phyloP scores from a whole-genome alignment of 345 rosid species.

The Orychophragmus violaceus region DNA sequence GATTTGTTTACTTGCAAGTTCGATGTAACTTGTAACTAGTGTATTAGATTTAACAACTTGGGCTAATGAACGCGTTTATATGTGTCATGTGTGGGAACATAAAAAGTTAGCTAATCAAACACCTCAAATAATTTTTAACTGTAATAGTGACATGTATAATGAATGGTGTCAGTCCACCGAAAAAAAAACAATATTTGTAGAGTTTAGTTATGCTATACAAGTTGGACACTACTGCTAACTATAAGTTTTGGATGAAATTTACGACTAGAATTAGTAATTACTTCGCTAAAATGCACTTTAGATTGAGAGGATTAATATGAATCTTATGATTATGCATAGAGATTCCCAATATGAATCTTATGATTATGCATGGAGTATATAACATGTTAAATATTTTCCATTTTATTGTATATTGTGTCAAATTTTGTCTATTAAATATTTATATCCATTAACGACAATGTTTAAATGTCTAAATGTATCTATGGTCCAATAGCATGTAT shows the following conservation, averaged over 20 bases:
- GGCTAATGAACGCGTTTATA: constrained; percentile 12
- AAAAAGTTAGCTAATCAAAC: constrained; percentile 21
- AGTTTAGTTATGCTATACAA: constrained; percentile 7
- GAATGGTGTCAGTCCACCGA: constrained; percentile 5
- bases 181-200: background rate
- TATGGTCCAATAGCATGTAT: too few species aligned
- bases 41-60: constrained; percentile 7
- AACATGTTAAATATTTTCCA: too few species aligned
- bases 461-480: too few species aligned
- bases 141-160: constrained; percentile 1
- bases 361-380: too few species aligned
- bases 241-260: background rate
- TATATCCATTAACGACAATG: too few species aligned
- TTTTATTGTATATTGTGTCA: too few species aligned
- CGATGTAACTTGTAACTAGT: background rate
- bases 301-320: background rate
- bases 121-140: background rate
- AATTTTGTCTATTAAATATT: too few species aligned
- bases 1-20: background rate
- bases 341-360: too few species aligned
- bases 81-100: background rate
- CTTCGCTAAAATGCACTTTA: background rate
- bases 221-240: background rate
- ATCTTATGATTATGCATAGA: too few species aligned
- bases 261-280: background rate